A percentile compares a stretch with the other conserved stretches of the same genome.
These are phyloP conservation scores for Daedaleopsis nitida DNA, from an alignment of 768 basidiomycete genomes.

Conservation along the genomic window DNA sequence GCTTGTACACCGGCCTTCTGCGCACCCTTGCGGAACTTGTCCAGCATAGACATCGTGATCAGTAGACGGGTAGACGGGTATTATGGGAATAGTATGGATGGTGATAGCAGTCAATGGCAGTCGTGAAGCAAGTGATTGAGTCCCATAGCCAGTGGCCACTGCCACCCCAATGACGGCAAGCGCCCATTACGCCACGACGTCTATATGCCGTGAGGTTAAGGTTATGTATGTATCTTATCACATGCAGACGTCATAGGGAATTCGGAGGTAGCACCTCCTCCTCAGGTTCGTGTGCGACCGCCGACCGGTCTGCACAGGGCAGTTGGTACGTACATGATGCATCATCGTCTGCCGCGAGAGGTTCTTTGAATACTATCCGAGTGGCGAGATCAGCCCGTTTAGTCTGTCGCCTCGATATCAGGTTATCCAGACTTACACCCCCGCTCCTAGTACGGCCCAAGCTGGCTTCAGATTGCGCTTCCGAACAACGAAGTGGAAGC, in stretches of 20 bases:
- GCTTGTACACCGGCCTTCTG: conserved; percentile 84
- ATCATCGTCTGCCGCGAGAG: too few relatives aligned
- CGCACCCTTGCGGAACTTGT: conserved; percentile 80
- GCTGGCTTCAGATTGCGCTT: too few relatives aligned
- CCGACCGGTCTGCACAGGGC: neutral
- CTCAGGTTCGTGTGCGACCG: too few relatives aligned
- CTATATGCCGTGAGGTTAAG: conserved; percentile 15
- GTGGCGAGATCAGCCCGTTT: too few relatives aligned
- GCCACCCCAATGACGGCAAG: conserved; percentile 3
- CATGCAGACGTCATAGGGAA: neutral
- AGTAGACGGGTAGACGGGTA: neutral
- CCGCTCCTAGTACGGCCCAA: too few relatives aligned
- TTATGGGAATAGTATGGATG: neutral
- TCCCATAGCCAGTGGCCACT: neutral
- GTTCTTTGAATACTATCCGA: too few relatives aligned
- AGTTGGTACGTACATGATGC: neutral
- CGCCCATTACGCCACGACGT: conserved; percentile 21
- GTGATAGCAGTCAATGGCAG: neutral
- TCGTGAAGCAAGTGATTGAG: neutral
- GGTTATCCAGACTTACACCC: too few relatives aligned
- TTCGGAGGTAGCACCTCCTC: too few relatives aligned
- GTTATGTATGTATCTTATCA: neutral
- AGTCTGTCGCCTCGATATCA: too few relatives aligned
- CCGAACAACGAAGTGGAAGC: too few relatives aligned
- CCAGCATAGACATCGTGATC: conserved; percentile 59